A percentile compares a stretch with the other conserved stretches of the same genome.
Evolutionary conservation across 2,329 filamentous ascomycete species (phyloP).

Genomic region (Nothophoma quercina): DNA sequence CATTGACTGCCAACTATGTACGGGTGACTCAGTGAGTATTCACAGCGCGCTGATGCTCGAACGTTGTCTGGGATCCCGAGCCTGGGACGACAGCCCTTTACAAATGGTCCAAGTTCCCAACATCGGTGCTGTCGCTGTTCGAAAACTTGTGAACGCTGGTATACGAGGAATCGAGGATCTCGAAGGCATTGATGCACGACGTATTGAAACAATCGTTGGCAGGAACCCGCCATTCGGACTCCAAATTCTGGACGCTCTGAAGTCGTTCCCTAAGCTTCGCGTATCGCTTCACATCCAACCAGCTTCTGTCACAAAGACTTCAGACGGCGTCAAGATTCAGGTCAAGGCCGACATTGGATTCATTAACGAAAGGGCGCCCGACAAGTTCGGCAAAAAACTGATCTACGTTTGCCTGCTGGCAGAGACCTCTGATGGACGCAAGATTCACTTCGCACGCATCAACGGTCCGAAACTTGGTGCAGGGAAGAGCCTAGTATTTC

Average conservation of each 20-base stretch:
- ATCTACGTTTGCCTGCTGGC: conserved; percentile 78
- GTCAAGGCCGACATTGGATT: conserved; percentile 75
- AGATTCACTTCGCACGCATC: conserved; percentile 73
- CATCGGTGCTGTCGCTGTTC: conserved; percentile 77
- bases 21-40: conserved; percentile 71
- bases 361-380: conserved; percentile 68
- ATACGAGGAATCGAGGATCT: conserved; percentile 77
- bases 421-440: conserved; percentile 71
- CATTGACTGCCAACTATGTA: conserved; percentile 72
- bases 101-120: conserved; percentile 85
- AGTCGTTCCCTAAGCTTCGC: conserved; percentile 73
- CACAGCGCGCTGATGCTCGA: conserved; percentile 78
- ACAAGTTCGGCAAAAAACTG: conserved; percentile 68
- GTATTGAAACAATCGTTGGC: conserved; percentile 78
- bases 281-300: conserved; percentile 61
- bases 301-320: conserved; percentile 46
- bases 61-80: conserved; percentile 75
- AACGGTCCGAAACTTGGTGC: conserved; percentile 70
- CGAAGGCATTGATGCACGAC: conserved; percentile 68
- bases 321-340: conserved; percentile 62
- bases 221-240: conserved; percentile 85
- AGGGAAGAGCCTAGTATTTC: conserved; percentile 67
- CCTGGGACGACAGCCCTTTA: conserved; percentile 82
- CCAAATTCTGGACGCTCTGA: conserved; percentile 69
- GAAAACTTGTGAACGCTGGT: conserved; percentile 75